These are phyloP conservation scores for Turnera subulata DNA, from an alignment of 345 rosid species.

Conservation along the genomic window DNA sequence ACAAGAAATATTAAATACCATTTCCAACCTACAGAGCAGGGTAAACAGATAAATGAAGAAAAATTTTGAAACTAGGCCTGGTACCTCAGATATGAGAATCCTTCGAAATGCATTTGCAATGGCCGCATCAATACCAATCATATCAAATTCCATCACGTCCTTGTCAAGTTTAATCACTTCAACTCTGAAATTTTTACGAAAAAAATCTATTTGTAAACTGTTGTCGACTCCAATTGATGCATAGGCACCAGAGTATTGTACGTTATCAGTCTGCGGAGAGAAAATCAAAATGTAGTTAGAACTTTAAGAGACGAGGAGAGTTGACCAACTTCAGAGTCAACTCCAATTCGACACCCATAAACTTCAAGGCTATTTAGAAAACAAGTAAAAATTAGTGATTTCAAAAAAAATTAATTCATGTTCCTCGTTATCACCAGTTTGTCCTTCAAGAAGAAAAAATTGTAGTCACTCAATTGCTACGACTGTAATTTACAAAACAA, in stretches of 20 bases:
- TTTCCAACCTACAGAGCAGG: background rate
- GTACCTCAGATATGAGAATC: conserved; percentile 85
- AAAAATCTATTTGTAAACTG: conserved; percentile 46
- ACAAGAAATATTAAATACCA: background rate
- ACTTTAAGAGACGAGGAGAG: too few relatives aligned
- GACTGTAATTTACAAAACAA: too few relatives aligned
- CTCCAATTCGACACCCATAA: too few relatives aligned
- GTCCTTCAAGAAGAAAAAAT: too few relatives aligned
- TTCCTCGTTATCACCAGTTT: too few relatives aligned
- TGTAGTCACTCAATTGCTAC: too few relatives aligned
- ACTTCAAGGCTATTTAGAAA: too few relatives aligned
- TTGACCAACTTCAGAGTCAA: too few relatives aligned
- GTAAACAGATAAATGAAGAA: background rate
- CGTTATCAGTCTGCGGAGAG: conserved; percentile 52
- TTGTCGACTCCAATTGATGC: conserved; percentile 64
- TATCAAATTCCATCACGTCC: conserved; percentile 76
- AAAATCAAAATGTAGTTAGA: conserved; percentile 4
- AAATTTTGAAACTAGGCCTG: conserved; percentile 2
- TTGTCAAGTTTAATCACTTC: conserved; percentile 42
- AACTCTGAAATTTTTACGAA: conserved; percentile 52
- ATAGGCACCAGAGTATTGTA: conserved; percentile 83
- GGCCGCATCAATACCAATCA: conserved; percentile 78
- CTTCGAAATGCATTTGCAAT: conserved; percentile 91
- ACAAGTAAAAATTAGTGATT: too few relatives aligned
- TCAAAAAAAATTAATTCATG: too few relatives aligned